phyloP scores from a whole-genome alignment of 257 asterid species.

The Datura wrightii region DNA sequence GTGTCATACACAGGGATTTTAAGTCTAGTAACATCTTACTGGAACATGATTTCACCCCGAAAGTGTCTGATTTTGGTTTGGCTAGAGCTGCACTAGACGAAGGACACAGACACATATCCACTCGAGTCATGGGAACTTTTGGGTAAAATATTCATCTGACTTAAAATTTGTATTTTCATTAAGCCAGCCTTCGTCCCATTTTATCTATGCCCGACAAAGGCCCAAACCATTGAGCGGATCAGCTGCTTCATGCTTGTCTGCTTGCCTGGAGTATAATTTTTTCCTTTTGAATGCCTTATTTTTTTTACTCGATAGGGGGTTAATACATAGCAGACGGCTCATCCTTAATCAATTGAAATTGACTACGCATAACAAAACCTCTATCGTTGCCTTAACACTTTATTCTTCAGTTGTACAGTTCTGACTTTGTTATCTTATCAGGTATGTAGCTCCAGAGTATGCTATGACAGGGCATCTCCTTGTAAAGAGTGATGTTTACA shows the following conservation, averaged over 20 bases:
- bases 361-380: constrained; percentile 17
- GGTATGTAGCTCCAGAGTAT: constrained; percentile 96
- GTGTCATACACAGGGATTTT: constrained; percentile 93
- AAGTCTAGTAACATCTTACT: constrained; percentile 92
- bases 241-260: constrained; percentile 11
- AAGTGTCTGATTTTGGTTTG: constrained; percentile 93
- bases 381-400: not conserved
- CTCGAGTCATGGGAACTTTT: constrained; percentile 98
- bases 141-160: constrained; percentile 56
- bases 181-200: not conserved
- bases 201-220: not conserved
- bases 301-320: not conserved
- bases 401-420: not conserved
- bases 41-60: constrained; percentile 82
- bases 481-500: constrained; percentile 89
- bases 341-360: constrained; percentile 14
- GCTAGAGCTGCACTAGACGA: constrained; percentile 88
- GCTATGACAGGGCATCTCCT: constrained; percentile 98
- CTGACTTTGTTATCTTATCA: constrained; percentile 37
- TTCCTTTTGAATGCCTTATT: not conserved
- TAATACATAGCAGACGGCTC: not conserved
- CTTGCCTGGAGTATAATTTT: not conserved
- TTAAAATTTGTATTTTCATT: constrained; percentile 8
- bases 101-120: constrained; percentile 78
- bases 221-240: not conserved